Evolutionary conservation across 306 rosid genomes (phyloP), one percentile per base, ranked within the genome.

Genomic region (Corylus americana): DNA sequence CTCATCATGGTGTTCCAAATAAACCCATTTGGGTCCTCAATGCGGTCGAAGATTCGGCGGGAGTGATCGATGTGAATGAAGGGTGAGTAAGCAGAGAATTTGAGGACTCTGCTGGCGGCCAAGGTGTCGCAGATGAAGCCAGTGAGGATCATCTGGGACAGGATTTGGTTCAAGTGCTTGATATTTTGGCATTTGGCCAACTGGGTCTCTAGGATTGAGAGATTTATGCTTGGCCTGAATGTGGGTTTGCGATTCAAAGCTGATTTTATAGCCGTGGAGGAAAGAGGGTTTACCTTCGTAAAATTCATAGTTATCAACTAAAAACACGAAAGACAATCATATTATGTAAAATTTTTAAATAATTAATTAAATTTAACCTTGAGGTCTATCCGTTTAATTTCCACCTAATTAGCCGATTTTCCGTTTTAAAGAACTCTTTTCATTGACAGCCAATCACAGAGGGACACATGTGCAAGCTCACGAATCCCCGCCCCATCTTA

Each of bases 1-100:
- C 90, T 93, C 89, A 91, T 93, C 86, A 93, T 77, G 10, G 91
- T 89, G 81, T 93, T 93, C 96, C 96, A 93, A 61, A 83, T 89
- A 83, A 89, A 93, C 39, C 81, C 86, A 82, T 89, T 93, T 48
- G 92, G 77, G 82, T 84, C 83, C 81, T 85, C 87, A 42, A 93
- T 85, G 73, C 67, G 80, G 57, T 73, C 75, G 86, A 93, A 89
- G 71, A 93, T 77, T 72, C 68, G 82, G 22, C 84, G 64, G 29
- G 92, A 79, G 74, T 77, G 83, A 51, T 84, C 71, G 67, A 88
- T 76, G 75, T 83, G 89, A 74, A 88, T 12, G 63, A 83, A 81
- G 74, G 77, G 75, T 37, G 90, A 86, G 29, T 75, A 78, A 1
- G 87, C 42, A 1, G 87, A 88, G 82, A 85, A 87, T 78, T 82